Percentiles rank a stretch among this genome's conserved stretches.
These are phyloP conservation scores for Candida ipomoeae DNA, from an alignment of 805 yeast species.

Conservation along the genomic window DNA sequence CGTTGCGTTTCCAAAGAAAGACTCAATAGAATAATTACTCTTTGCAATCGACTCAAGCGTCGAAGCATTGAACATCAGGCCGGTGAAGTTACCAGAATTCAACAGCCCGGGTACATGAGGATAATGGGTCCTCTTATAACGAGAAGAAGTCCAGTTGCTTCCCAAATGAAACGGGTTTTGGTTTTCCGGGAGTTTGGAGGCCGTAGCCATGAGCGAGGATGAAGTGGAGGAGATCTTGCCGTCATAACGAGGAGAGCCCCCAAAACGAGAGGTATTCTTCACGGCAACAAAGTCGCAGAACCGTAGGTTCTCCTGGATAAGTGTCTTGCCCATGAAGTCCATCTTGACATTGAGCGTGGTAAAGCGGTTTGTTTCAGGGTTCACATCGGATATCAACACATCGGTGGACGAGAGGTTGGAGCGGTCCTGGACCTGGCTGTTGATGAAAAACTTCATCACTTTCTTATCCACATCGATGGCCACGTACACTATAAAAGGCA, in stretches of 20 bases:
- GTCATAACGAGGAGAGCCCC: constrained; percentile 26
- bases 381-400: constrained; percentile 39
- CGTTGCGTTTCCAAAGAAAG: constrained; percentile 23
- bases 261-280: constrained; percentile 28
- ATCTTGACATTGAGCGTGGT: constrained; percentile 47
- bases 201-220: neutral
- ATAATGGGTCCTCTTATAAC: neutral
- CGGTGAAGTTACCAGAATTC: neutral
- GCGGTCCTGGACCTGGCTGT: constrained; percentile 23
- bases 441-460: constrained; percentile 32
- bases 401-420: constrained; percentile 3
- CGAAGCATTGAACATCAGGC: neutral
- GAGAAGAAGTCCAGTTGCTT: neutral
- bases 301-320: constrained; percentile 37
- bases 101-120: neutral
- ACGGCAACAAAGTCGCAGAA: constrained; percentile 42
- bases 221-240: neutral
- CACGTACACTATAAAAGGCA: constrained; percentile 30
- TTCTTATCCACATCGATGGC: constrained; percentile 29
- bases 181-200: constrained; percentile 5
- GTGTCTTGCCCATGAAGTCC: constrained; percentile 40
- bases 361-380: constrained; percentile 41
- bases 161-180: constrained; percentile 2
- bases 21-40: constrained; percentile 19
- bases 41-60: constrained; percentile 3